phyloP scores from a whole-genome alignment of 139 green algal species.

The Chlorella sorokiniana region DNA sequence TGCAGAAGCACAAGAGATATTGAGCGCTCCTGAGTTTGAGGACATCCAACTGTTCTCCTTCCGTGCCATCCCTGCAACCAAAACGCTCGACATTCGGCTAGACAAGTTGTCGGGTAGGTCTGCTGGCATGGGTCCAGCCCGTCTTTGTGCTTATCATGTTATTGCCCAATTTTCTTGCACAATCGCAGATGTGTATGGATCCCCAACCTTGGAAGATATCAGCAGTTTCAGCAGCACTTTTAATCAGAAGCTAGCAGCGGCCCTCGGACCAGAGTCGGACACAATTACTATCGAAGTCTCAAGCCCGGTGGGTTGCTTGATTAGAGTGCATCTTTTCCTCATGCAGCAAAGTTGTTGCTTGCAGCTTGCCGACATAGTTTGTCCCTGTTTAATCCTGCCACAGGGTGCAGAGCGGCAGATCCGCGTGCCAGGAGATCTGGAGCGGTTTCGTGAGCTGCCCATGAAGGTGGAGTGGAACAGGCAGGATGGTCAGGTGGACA shows the following conservation, averaged over 20 bases:
- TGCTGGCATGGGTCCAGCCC: neutral
- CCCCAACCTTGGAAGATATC: slow-evolving; percentile 68
- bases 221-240: slow-evolving; percentile 49
- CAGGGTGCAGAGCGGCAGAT: slow-evolving; percentile 67
- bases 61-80: neutral
- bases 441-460: slow-evolving; percentile 60
- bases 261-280: slow-evolving; percentile 35
- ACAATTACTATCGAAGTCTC: neutral
- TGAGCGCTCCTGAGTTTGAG: no score
- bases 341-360: neutral
- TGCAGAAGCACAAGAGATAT: no score
- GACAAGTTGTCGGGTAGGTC: slow-evolving; percentile 56
- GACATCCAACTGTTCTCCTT: slow-evolving; percentile 50
- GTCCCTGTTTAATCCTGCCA: neutral
- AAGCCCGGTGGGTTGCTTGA: no score
- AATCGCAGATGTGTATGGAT: slow-evolving; percentile 63
- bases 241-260: slow-evolving; percentile 48
- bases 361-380: neutral
- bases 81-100: slow-evolving; percentile 63
- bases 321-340: neutral
- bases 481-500: slow-evolving; percentile 17
- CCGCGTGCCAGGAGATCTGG: slow-evolving; percentile 59
- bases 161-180: neutral
- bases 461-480: slow-evolving; percentile 55
- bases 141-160: neutral